Base-by-base conservation (phyloP, 1,284 basidiomycete genomes). In the Lentinula novae-zelandiae region DNA sequence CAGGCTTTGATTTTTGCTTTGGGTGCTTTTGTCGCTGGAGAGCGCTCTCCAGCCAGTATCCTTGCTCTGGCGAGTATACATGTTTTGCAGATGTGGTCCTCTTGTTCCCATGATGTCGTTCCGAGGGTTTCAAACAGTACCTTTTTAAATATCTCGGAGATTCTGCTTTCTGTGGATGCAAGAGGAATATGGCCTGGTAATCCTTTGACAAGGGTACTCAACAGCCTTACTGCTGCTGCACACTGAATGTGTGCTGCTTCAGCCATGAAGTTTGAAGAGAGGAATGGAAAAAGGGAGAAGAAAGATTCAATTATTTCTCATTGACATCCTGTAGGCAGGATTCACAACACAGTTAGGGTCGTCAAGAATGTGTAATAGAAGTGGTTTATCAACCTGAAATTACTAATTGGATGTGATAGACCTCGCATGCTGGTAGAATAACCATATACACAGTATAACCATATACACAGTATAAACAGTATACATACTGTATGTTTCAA, bases 401-500 rank as follows among this genome's bases (percentile, higher is more conserved):
- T 27, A 27, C 27, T 27, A 27, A 27, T 27, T 27, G 27, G 27
- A 27, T 4, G 3, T 4, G 27, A 27, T 27, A 3, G 27, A 27
- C 27, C 27, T 27, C 27, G 15, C 40, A 6, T 6, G 40, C 40
- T 17, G 15, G 40, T 15, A 6, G 40, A 10, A 6, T 15, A 44
- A 17, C 60, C 52, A 44, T 52, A 52, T 52, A 52, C 5, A 52
- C 27, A 8, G 8, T 52, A 6, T 15, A 44, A 17, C 60, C 52
- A 44, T 52, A 52, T 52, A 52, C 5, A 52, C 27, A 8, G 8
- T 52, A 8, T 52, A 52, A 31, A 52, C 50, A 12, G 50, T 52
- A 52, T 56, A 51, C 52, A 57, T 48, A 57, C 60, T 52, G 53
- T 61, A 61, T 61, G 50, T 22, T 34, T 53, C 54, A 50, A 34